Base-by-base conservation (phyloP, 2,329 filamentous ascomycete genomes). In the Botryotinia globosa region DNA sequence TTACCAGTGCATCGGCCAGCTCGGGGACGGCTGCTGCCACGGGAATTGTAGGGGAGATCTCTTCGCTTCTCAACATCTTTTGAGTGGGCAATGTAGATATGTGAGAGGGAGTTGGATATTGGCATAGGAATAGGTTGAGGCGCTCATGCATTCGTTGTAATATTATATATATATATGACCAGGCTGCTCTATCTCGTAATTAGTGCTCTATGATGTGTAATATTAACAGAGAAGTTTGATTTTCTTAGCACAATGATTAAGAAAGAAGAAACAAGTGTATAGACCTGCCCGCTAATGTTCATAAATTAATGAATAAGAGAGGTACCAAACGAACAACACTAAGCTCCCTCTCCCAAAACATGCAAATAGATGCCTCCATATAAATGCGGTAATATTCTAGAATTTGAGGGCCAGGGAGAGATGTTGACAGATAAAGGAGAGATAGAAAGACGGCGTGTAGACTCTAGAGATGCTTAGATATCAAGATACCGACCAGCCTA, bases 131-230 rank as follows among this genome's bases (percentile, higher is more conserved):
- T 65, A 48, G 18, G 37, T 34, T 12, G 9, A 34, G 42, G 9
- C 42, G 20, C 29, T 48, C 62, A 44, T 25, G 29, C 8, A 34
- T 34, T 25, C 29, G 62, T 48, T 65, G n/a, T 48, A 32, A 9
- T 65, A 16, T 10, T 14, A 25, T 65, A 29, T 14, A 25, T 48
- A 29, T 54, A 25, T 6, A 48, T n/a, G n/a, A 65, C 10, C n/a
- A 48, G 25, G 29, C 29, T 48, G 42, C 29, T 48, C 22, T 29
- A 37, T 48, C 62, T 48, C 25, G 12, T 8, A 37, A 65, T 65
- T 18, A 3, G n/a, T n/a, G 6, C 2, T 54, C n/a, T 14, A 12
- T n/a, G 3, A 54, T 16, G 1, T n/a, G 0, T 14, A 7, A 16
- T n/a, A 16, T 54, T 54, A 12, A n/a, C 6, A 3, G 12, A n/a